Base-by-base conservation (phyloP, 768 basidiomycete genomes). In the Serpula lacrymans region DNA sequence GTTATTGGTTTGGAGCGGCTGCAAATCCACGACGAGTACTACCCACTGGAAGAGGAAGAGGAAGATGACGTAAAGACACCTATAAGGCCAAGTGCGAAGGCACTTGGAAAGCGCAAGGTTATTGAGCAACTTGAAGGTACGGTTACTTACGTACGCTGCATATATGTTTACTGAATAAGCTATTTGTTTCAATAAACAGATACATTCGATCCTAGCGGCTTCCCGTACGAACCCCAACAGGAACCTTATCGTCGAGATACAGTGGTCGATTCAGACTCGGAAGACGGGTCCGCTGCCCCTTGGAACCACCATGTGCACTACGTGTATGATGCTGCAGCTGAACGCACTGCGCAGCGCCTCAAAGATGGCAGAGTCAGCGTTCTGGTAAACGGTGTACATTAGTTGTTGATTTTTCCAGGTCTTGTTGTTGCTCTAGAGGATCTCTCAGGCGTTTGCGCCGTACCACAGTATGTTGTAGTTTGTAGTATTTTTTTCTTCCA, bases 281-380 rank as follows among this genome's bases (percentile, higher is more conserved):
- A 79, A 17, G 74, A 76, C 13, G 32, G 35, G 27, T 43, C 50
- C 42, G 8, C 56, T 51, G 52, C 60, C 60, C 27, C 58, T 21
- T 53, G 52, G 47, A 75, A 73, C 34, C 72, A 63, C 14, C 76
- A 79, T 3, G 71, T 79, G 18, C 75, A 75, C 11, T 93, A 84
- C 62, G 89, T 86, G n/a, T 96, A 96, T 59, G 92, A 96, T 57
- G 92, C 92, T 1, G 89, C 84, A 5, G 89, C 89, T 18, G 91
- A 95, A 59, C 76, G 87, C 47, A 78, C 79, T 38, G 68, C 75
- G 49, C 71, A 80, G 64, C 69, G 78, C 42, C 67, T 84, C 39
- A 63, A 64, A 43, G 71, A 78, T 47, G 71, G 62, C 18, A 41
- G 34, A 25, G 45, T 39, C 26, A 42, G 37, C 16, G 28, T 62